Evolutionary conservation across 306 rosid species (phyloP), one percentile per base, ranked within the genome.

Genomic region (Cicer arietinum): DNA sequence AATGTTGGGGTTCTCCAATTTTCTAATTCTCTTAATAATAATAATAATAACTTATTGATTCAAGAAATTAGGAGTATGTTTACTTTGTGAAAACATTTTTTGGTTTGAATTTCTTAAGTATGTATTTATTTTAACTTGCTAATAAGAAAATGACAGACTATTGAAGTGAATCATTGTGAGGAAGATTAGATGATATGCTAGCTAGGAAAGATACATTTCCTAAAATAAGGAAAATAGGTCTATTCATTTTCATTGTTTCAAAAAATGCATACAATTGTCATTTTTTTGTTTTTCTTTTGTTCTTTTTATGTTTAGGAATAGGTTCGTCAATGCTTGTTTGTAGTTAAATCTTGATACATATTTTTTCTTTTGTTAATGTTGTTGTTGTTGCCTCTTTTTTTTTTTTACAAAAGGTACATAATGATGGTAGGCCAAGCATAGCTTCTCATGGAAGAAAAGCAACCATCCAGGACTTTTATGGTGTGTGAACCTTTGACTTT

Each of bases 381-480:
- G 7, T 10, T 65, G 56, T 64, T 76, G 74, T 51, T 64, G n/a
- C 20, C 17, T 48, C 25, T 67, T 39, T 67, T 65, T 3, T 51
- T 53, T 53, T 50, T 52, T 25, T 59, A 62, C 75, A 12, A 59
- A 63, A 93, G 98, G 97, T 93, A 53, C 86, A 87, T 57, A 75
- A 90, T 57, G 97, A 91, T 77, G 97, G 92, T 43, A 89, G 89
- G 82, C 86, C 90, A 48, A 86, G 52, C 6, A 68, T 91, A 18
- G 74, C 98, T 42, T 69, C 88, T 58, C 86, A 89, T 30, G 98
- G 96, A 80, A 89, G 98, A 78, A 93, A 93, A 78, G 98, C 98
- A 56, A 85, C 94, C 56, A 86, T 93, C 52, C 80, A 70, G 79
- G 98, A 93, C 71, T 93, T 93, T 73, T 93, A 93, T 84, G 89